phyloP scores from a whole-genome alignment of 2,329 filamentous ascomycete genomes.

The Blumeriella jaapii region DNA sequence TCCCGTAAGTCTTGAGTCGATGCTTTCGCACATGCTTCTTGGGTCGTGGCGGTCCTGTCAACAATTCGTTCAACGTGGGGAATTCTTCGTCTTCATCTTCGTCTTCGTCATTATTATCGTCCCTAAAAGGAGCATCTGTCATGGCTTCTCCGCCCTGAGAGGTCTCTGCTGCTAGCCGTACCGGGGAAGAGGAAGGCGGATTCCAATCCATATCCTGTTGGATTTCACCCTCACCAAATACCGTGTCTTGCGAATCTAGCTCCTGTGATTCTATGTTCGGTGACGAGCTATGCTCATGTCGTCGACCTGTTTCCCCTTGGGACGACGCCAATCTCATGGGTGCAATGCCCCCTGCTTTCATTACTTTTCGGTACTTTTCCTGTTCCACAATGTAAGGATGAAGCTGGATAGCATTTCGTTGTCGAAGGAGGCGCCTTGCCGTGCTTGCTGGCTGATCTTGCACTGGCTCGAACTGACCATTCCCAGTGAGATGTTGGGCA shows the following conservation, averaged over 20 bases:
- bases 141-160: neutral
- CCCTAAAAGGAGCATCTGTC: neutral
- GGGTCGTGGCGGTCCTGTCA: slow-evolving; percentile 5
- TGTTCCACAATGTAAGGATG: slow-evolving; percentile 27
- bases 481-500: neutral
- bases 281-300: slow-evolving; percentile 5
- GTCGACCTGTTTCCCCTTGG: slow-evolving; percentile 13
- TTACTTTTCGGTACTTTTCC: slow-evolving; percentile 22
- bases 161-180: neutral
- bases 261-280: slow-evolving; percentile 18
- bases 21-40: slow-evolving; percentile 1
- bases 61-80: slow-evolving; percentile 23
- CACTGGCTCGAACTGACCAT: neutral
- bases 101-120: slow-evolving; percentile 2
- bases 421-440: slow-evolving; percentile 17
- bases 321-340: slow-evolving; percentile 22
- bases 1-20: slow-evolving; percentile 15
- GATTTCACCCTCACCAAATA: slow-evolving; percentile 15
- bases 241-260: slow-evolving; percentile 15
- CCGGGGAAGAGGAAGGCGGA: slow-evolving; percentile 10
- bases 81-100: slow-evolving; percentile 22
- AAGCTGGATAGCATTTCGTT: slow-evolving; percentile 26
- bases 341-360: slow-evolving; percentile 23
- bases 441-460: slow-evolving; percentile 1
- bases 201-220: slow-evolving; percentile 18